A percentile compares a stretch with the other conserved stretches of the same genome.
These are phyloP conservation scores for Linnemannia schmuckeri DNA, from an alignment of 192 early-diverging fungal genomes.

Conservation along the genomic window DNA sequence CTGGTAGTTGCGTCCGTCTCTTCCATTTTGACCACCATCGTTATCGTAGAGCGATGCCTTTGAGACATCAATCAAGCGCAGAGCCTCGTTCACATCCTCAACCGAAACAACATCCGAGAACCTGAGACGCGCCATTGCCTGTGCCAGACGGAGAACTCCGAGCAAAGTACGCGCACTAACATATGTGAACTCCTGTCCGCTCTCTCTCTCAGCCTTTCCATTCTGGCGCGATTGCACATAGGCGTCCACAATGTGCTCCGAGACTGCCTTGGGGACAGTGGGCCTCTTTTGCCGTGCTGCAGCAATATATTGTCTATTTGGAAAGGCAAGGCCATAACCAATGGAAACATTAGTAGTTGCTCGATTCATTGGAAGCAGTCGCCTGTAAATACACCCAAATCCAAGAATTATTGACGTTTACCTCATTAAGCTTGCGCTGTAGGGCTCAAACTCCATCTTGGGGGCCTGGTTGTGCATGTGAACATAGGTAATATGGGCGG, in stretches of 20 bases:
- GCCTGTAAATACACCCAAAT: neutral
- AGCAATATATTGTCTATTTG: constrained; percentile 87
- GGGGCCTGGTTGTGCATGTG: constrained; percentile 90
- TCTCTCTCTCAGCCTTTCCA: constrained; percentile 65
- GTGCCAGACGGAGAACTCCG: constrained; percentile 86
- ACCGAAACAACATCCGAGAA: constrained; percentile 74
- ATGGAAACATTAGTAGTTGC: neutral
- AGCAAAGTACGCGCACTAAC: constrained; percentile 89
- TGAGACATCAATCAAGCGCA: constrained; percentile 91
- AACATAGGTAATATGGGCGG: constrained; percentile 93
- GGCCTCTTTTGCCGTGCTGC: constrained; percentile 82
- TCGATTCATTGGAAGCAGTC: neutral
- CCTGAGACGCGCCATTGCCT: constrained; percentile 86
- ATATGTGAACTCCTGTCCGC: constrained; percentile 79
- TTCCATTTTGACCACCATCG: constrained; percentile 50
- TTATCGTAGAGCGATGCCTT: constrained; percentile 86
- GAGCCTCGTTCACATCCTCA: constrained; percentile 89
- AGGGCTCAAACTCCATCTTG: constrained; percentile 64
- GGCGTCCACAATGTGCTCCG: constrained; percentile 88
- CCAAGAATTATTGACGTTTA: constrained; percentile 25
- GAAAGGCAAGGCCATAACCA: neutral
- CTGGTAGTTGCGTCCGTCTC: constrained; percentile 57
- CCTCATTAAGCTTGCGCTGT: constrained; percentile 85
- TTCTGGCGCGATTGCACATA: constrained; percentile 84
- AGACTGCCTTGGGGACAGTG: constrained; percentile 78